phyloP scores from a whole-genome alignment of 169 alveolate species.

The Plasmodium reichenowi region DNA sequence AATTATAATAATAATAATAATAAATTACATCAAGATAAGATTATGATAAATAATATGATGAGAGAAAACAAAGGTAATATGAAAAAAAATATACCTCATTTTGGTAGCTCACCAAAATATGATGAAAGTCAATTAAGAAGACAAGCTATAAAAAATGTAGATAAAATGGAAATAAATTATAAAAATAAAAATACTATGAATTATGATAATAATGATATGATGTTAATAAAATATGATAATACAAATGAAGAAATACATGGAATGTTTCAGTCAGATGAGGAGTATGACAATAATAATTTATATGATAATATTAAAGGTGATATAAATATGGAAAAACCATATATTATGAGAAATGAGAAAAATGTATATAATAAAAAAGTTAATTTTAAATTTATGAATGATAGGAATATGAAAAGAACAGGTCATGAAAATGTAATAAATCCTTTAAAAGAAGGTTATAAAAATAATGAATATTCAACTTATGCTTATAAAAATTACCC shows the following conservation, averaged over 20 bases:
- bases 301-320: conserved; percentile 41
- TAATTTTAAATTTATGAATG: conserved; percentile 26
- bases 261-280: conserved; percentile 27
- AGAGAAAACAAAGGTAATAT: conserved; percentile 20
- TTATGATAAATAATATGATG: conserved; percentile 5
- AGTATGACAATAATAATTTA: conserved; percentile 18
- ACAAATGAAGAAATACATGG: conserved; percentile 28
- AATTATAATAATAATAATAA: no score
- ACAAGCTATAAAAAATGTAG: conserved; percentile 22
- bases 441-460: conserved; percentile 29
- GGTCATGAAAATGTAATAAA: conserved; percentile 21
- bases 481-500: conserved; percentile 14
- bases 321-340: conserved; percentile 17
- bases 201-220: conserved; percentile 23
- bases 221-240: conserved; percentile 9
- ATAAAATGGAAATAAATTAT: conserved; percentile 29
- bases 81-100: not conserved
- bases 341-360: conserved; percentile 21
- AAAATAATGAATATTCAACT: not conserved
- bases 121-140: conserved; percentile 23
- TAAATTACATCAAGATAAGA: not conserved
- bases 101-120: conserved; percentile 12
- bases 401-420: conserved; percentile 39
- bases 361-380: conserved; percentile 21
- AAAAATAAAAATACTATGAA: conserved; percentile 8